These are phyloP conservation scores for Parafenestella ontariensis DNA, from an alignment of 2,329 filamentous ascomycete genomes.

Conservation along the genomic window DNA sequence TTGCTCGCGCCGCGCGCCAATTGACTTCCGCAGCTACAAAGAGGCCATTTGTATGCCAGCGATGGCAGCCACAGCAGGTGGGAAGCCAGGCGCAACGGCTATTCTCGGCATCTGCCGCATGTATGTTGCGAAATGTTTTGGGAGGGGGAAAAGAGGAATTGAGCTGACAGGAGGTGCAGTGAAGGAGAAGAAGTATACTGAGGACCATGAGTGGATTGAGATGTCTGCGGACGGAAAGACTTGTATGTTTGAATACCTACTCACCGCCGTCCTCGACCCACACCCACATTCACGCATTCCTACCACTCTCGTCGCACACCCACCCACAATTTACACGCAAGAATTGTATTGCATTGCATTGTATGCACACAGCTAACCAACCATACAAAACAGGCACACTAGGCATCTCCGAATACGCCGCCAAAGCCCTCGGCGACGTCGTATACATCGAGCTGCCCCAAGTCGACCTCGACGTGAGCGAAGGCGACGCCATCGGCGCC, in stretches of 20 bases:
- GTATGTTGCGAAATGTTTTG: conserved; percentile 29
- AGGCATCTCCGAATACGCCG: conserved; percentile 91
- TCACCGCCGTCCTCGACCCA: too few species aligned
- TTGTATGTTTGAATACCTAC: conserved; percentile 62
- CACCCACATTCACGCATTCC: conserved; percentile 1
- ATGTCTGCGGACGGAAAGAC: conserved; percentile 81
- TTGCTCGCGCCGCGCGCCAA: conserved; percentile 45
- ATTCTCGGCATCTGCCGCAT: conserved; percentile 48
- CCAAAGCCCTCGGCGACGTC: conserved; percentile 91
- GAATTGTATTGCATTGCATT: too few species aligned
- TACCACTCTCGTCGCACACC: too few species aligned
- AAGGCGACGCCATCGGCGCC: conserved; percentile 87
- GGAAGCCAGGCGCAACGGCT: conserved; percentile 38
- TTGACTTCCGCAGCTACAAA: conserved; percentile 33
- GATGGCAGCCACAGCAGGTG: conserved; percentile 33
- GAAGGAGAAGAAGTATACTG: conserved; percentile 83
- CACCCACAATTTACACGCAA: background rate
- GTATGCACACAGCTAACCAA: too few species aligned
- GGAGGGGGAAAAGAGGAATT: conserved; percentile 5
- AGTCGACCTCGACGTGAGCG: conserved; percentile 69
- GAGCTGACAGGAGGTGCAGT: conserved; percentile 53
- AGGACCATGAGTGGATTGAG: conserved; percentile 99
- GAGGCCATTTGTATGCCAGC: conserved; percentile 35
- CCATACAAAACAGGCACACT: conserved; percentile 60
- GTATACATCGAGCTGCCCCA: conserved; percentile 95